A percentile compares a stretch with the other conserved stretches of the same genome.
These are phyloP conservation scores for Rubia tinctorum DNA, from an alignment of 305 asterid genomes.

Conservation along the genomic window DNA sequence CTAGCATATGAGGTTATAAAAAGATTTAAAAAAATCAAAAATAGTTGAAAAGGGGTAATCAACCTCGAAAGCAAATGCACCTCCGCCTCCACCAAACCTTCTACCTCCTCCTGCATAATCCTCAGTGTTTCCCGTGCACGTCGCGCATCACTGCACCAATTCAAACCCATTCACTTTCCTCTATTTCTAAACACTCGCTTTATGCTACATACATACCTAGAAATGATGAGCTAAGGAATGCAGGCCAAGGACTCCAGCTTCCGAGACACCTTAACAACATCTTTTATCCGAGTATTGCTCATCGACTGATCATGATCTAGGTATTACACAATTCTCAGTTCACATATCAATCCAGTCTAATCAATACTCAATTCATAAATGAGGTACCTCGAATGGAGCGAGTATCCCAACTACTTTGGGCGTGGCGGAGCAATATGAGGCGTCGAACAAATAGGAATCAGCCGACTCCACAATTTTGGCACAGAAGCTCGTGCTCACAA, in stretches of 20 bases:
- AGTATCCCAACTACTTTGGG: constrained; percentile 71
- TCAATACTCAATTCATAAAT: too few species aligned
- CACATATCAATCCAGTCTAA: too few species aligned
- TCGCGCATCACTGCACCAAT: constrained; percentile 66
- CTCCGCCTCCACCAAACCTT: constrained; percentile 70
- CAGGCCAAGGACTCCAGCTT: constrained; percentile 78
- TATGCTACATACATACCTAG: constrained; percentile 43
- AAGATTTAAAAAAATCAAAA: too few species aligned
- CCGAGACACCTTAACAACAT: constrained; percentile 62
- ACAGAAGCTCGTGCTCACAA: too few species aligned
- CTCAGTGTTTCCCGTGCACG: constrained; percentile 77
- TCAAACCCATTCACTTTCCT: constrained; percentile 6
- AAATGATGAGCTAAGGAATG: constrained; percentile 80
- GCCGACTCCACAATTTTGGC: too few species aligned
- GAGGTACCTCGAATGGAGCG: constrained; percentile 61
- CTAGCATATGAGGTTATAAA: too few species aligned
- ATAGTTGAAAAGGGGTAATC: neutral
- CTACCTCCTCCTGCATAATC: constrained; percentile 81
- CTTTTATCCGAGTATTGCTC: constrained; percentile 72
- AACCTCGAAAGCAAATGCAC: constrained; percentile 67
- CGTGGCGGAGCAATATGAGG: constrained; percentile 90
- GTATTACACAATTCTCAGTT: constrained; percentile 4
- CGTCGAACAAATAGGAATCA: too few species aligned
- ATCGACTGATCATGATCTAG: constrained; percentile 92
- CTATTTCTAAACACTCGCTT: neutral